A percentile compares a stretch with the other conserved stretches of the same genome.
Conservation (phyloP, 2,329 filamentous ascomycete species). For the Clathrospora elynae region DNA sequence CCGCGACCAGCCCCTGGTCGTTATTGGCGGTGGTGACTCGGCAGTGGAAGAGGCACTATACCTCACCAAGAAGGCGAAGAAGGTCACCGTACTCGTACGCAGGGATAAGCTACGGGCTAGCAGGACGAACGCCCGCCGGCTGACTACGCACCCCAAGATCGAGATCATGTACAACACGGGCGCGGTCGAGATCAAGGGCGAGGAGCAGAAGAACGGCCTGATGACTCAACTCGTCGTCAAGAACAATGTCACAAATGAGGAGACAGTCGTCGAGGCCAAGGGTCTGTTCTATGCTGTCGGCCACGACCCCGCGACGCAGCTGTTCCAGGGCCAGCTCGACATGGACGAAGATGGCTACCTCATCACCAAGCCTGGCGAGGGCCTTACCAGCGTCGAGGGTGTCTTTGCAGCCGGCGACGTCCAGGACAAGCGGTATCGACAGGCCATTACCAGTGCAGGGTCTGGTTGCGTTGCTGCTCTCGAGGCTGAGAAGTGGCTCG, state of each 20-base stretch:
- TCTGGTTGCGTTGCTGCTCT: conserved; percentile 94
- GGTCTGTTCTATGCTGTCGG: conserved; percentile 97
- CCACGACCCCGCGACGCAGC: conserved; percentile 87
- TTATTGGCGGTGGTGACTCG: conserved; percentile 95
- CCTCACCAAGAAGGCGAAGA: conserved; percentile 94
- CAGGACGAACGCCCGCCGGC: conserved; percentile 87
- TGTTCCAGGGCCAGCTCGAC: conserved; percentile 89
- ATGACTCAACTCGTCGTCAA: conserved; percentile 89
- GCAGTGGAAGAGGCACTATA: conserved; percentile 98
- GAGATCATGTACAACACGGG: conserved; percentile 85
- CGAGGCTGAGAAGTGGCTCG: conserved; percentile 91
- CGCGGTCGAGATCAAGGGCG: conserved; percentile 82
- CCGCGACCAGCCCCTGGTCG: conserved; percentile 91
- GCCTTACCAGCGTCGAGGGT: conserved; percentile 83
- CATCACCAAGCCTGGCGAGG: conserved; percentile 84
- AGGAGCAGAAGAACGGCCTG: conserved; percentile 72
- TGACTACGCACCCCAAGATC: conserved; percentile 84
- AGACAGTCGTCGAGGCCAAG: conserved; percentile 85
- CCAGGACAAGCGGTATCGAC: conserved; percentile 96
- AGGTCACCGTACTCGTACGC: conserved; percentile 92
- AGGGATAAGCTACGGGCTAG: conserved; percentile 84
- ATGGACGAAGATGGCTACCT: conserved; percentile 92
- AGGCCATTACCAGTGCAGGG: conserved; percentile 95
- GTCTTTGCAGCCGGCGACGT: conserved; percentile 98
- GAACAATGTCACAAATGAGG: conserved; percentile 74